A percentile compares a stretch with the other conserved stretches of the same genome.
These are phyloP conservation scores for Metschnikowia amazonensis DNA, from an alignment of 805 yeast species.

Conservation along the genomic window DNA sequence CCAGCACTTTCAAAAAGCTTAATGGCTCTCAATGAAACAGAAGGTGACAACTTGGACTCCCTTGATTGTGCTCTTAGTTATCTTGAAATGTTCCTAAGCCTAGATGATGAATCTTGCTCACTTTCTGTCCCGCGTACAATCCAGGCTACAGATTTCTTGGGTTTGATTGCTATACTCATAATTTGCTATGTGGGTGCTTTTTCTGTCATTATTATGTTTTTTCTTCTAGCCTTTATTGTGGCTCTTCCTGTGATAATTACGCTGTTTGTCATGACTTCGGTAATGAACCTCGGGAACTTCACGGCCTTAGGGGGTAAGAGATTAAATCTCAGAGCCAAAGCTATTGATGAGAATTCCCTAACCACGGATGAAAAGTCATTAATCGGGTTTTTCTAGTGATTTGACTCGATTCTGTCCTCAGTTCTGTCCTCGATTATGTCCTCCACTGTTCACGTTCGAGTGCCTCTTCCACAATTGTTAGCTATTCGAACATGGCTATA, in stretches of 20 bases:
- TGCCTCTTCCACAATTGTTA: not conserved
- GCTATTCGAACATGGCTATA: not conserved
- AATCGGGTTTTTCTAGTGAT: too few species aligned
- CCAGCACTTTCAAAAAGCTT: not conserved
- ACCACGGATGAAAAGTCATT: not conserved
- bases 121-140: not conserved
- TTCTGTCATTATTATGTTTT: not conserved
- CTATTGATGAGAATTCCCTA: not conserved
- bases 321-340: not conserved
- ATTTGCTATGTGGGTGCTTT: not conserved
- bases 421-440: not conserved
- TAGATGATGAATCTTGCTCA: not conserved
- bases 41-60: not conserved
- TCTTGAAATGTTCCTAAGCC: not conserved
- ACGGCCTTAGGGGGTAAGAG: too few species aligned
- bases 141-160: not conserved
- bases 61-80: not conserved
- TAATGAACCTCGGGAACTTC: not conserved
- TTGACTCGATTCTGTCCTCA: too few species aligned
- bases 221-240: not conserved
- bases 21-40: not conserved
- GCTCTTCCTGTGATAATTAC: not conserved
- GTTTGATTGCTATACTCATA: not conserved
- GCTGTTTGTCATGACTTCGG: not conserved
- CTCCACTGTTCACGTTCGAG: not conserved